A percentile compares a stretch with the other conserved stretches of the same genome.
These are phyloP conservation scores for Mrakia hoshinonis DNA, from an alignment of 768 basidiomycete genomes.

Conservation along the genomic window DNA sequence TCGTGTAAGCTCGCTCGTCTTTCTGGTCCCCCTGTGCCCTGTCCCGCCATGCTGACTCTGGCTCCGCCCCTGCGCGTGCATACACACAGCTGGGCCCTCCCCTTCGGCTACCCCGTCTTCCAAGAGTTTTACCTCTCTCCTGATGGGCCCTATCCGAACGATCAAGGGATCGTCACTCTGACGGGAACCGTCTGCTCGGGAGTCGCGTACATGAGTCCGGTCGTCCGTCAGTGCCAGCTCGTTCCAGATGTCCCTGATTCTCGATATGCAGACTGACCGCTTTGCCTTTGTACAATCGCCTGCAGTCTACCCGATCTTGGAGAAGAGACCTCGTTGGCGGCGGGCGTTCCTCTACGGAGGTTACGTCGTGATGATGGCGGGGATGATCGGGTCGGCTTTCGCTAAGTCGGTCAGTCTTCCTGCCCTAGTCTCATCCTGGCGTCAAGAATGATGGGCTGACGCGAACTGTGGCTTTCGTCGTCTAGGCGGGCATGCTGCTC, in stretches of 20 bases:
- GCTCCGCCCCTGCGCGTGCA: too few relatives aligned
- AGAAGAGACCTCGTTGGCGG: neutral
- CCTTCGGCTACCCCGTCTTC: too few relatives aligned
- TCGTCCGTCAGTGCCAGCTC: too few relatives aligned
- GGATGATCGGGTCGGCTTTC: neutral
- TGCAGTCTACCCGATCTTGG: too few relatives aligned
- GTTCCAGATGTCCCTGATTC: too few relatives aligned
- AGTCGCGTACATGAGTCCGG: too few relatives aligned
- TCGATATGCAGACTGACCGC: too few relatives aligned
- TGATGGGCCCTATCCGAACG: neutral
- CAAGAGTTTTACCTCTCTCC: neutral
- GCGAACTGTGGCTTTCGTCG: neutral
- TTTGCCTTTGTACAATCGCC: too few relatives aligned
- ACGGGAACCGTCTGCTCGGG: too few relatives aligned
- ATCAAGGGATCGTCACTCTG: neutral
- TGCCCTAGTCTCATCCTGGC: neutral
- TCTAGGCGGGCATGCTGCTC: neutral
- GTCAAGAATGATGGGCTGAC: too few relatives aligned
- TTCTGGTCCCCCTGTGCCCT: neutral
- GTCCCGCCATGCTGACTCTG: too few relatives aligned
- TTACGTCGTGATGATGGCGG: neutral
- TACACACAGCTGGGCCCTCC: too few relatives aligned
- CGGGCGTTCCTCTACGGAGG: neutral
- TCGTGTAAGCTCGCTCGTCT: neutral
- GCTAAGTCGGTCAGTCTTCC: neutral